Conservation (phyloP, 768 basidiomycete species). For the Phylloporus sp. region DNA sequence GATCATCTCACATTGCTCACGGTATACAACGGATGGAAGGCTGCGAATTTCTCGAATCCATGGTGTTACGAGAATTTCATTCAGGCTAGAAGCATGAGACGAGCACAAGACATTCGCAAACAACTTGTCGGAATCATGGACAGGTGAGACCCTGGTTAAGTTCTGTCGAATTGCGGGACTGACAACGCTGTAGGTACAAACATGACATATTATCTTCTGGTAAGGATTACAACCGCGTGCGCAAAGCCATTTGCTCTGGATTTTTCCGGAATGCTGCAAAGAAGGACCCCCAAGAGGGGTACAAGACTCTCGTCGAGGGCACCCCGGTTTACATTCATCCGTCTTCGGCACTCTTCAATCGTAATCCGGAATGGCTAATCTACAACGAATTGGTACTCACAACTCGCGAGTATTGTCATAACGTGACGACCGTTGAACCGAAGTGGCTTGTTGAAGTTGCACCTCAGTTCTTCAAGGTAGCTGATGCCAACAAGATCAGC, state of each 20-base stretch:
- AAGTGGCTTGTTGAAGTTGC: slow-evolving; percentile 99
- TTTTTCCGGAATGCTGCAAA: slow-evolving; percentile 99
- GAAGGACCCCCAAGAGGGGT: slow-evolving; percentile 97
- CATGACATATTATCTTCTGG: slow-evolving; percentile 95
- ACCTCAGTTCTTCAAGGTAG: slow-evolving; percentile 98
- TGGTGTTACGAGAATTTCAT: slow-evolving; percentile 99
- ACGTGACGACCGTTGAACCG: slow-evolving; percentile 93
- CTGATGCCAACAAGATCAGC: slow-evolving; percentile 96
- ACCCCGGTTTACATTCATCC: slow-evolving; percentile 99
- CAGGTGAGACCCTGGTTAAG: slow-evolving; percentile 49
- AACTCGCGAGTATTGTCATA: slow-evolving; percentile 92
- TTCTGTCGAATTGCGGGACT: not conserved
- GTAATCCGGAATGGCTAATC: slow-evolving; percentile 92
- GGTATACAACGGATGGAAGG: slow-evolving; percentile 99
- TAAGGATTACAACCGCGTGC: slow-evolving; percentile 86
- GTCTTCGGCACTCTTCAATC: slow-evolving; percentile 94
- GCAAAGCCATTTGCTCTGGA: slow-evolving; percentile 94
- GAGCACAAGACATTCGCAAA: slow-evolving; percentile 97
- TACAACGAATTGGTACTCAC: slow-evolving; percentile 97
- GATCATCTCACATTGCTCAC: slow-evolving; percentile 90
- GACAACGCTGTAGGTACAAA: slow-evolving; percentile 64
- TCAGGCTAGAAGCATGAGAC: slow-evolving; percentile 93
- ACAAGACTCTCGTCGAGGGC: slow-evolving; percentile 95
- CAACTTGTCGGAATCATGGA: slow-evolving; percentile 99
- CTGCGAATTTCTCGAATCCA: slow-evolving; percentile 91